A percentile compares a stretch with the other conserved stretches of the same genome.
These are phyloP conservation scores for Peltaster fructicola DNA, from an alignment of 2,329 filamentous ascomycete species.

Conservation along the genomic window DNA sequence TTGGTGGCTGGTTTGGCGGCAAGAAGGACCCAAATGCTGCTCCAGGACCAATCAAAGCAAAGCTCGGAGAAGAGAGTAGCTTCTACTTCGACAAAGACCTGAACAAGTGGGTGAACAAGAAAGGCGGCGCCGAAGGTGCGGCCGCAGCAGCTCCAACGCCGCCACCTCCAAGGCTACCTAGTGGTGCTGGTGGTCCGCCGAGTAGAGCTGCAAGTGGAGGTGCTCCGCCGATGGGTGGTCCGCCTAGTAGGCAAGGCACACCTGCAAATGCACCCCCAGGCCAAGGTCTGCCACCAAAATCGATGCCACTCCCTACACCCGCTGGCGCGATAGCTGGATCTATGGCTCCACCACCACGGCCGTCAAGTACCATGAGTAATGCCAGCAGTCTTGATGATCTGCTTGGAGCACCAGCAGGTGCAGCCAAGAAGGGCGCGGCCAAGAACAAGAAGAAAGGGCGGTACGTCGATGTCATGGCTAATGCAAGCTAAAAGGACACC, in stretches of 20 bases:
- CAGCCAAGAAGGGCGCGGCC: slow-evolving; percentile 39
- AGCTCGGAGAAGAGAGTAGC: slow-evolving; percentile 80
- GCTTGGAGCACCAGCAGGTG: slow-evolving; percentile 44
- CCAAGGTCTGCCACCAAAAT: slow-evolving; percentile 2
- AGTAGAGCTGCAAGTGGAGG: slow-evolving; percentile 36
- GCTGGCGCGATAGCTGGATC: slow-evolving; percentile 3
- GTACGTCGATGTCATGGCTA: slow-evolving; percentile 94
- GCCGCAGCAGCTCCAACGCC: slow-evolving; percentile 38
- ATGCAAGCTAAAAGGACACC: slow-evolving; percentile 21
- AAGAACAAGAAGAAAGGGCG: slow-evolving; percentile 64
- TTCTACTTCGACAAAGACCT: slow-evolving; percentile 94
- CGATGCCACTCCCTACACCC: slow-evolving; percentile 2
- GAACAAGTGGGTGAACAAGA: slow-evolving; percentile 98
- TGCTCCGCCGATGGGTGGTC: slow-evolving; percentile 27
- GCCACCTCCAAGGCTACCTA: slow-evolving; percentile 65
- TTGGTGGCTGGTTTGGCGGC: slow-evolving; percentile 63
- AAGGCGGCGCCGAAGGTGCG: slow-evolving; percentile 46
- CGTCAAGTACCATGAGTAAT: slow-evolving; percentile 68
- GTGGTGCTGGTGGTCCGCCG: slow-evolving; percentile 44
- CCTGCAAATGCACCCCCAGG: slow-evolving; percentile 11
- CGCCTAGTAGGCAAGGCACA: slow-evolving; percentile 15
- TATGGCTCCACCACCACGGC: slow-evolving; percentile 44
- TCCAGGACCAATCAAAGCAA: slow-evolving; percentile 65
- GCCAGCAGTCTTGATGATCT: slow-evolving; percentile 93
- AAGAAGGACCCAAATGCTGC: slow-evolving; percentile 43